Conservation (phyloP, 164 flowering plant genomes). For the Macadamia tetraphylla region DNA sequence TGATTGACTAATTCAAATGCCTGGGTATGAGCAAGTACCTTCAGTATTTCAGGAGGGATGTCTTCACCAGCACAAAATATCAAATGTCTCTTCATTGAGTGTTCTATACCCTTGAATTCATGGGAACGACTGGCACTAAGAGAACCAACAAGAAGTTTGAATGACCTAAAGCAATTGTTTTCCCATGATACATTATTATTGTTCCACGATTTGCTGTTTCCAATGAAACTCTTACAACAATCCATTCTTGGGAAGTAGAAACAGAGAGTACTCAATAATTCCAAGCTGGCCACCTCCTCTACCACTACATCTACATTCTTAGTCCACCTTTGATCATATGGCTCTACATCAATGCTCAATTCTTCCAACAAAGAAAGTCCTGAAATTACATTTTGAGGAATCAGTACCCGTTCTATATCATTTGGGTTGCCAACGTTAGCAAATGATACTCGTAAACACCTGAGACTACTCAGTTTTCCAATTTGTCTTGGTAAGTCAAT, state of each 20-base stretch:
- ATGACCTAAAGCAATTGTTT: background rate
- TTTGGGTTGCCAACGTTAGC: background rate
- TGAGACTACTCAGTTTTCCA: background rate
- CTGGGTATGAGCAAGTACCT: background rate
- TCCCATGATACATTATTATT: background rate
- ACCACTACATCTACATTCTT: slow-evolving; percentile 1
- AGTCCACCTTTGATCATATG: background rate
- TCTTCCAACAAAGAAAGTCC: slow-evolving; percentile 13
- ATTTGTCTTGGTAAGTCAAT: background rate
- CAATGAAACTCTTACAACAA: background rate
- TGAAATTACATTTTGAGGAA: slow-evolving; percentile 1
- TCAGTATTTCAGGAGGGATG: background rate
- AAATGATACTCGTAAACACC: slow-evolving; percentile 16
- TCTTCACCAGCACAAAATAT: slow-evolving; percentile 3
- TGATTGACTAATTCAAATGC: slow-evolving; percentile 4
- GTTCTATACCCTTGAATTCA: background rate
- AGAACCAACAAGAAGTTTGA: slow-evolving; percentile 10
- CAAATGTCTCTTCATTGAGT: background rate
- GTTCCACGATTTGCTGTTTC: background rate
- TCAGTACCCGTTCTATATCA: background rate
- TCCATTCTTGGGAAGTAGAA: slow-evolving; percentile 15
- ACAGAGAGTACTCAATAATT: background rate
- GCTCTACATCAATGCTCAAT: slow-evolving; percentile 12
- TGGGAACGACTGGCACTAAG: background rate
- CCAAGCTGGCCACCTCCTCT: slow-evolving; percentile 5